Evolutionary conservation across 2,329 filamentous ascomycete genomes (phyloP), one percentile per base, ranked within the genome.

Genomic region (Drechslera avenae): DNA sequence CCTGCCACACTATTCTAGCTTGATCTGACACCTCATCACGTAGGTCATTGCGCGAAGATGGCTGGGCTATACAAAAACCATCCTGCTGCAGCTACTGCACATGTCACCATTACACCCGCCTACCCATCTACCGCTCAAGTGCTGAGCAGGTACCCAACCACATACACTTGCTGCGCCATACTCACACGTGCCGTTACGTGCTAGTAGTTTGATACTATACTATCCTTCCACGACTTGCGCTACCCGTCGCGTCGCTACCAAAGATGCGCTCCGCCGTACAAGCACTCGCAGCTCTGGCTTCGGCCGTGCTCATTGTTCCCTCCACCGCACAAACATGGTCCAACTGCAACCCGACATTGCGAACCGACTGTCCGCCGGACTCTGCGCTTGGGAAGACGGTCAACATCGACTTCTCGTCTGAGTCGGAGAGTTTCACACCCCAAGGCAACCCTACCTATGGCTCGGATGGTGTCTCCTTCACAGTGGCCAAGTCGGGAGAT

Each of bases 311-410:
- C 55, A 62, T 73, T 41, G 61, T 65, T 31, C 74, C 75, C 26
- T 64, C 74, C 7, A 43, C 66, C 16, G 78, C 79, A 35, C 82
- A 84, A 62, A 85, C 82, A 47, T 84, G 76, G 64, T 80, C 76
- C 43, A 76, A 73, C 54, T 85, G 82, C 73, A 83, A 85, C 66
- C 82, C 83, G 13, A 77, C 79, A 46, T 66, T 58, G 65, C 79
- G 78, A 77, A 81, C 77, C 52, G 68, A 69, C 54, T 97, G 93
- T 67, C 83, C 89, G 5, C 73, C 89, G 44, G 80, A 97, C 70
- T 85, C 89, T 6, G 93, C 91, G 0, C 83, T 97, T 3, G 91
- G 90, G 50, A 89, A 85, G 78, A 83, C 89, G n/a, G 86, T 92
- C 64, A 82, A 84, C 56, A 86, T 94, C 74, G 90, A 97, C 77